Evolutionary conservation across 306 rosid species (phyloP).

Genomic region (Calophaca sinica): DNA sequence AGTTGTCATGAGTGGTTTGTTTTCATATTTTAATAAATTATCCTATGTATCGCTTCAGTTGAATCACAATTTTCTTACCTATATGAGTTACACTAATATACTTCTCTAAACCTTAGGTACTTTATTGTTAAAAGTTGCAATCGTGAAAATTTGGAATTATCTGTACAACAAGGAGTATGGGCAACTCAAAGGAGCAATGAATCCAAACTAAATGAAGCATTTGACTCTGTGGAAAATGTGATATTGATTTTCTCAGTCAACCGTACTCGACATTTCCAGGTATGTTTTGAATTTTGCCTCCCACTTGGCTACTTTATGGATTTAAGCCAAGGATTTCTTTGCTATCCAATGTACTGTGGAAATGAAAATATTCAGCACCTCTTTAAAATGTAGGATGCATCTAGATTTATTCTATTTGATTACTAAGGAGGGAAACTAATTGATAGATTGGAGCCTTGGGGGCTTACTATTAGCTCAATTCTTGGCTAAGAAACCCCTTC

Average conservation of each 20-base stretch:
- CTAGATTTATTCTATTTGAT: slow-evolving; percentile 36
- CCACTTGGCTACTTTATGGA: slow-evolving; percentile 31
- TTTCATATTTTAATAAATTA: slow-evolving; percentile 9
- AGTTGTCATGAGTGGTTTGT: slow-evolving; percentile 28
- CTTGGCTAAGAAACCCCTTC: slow-evolving; percentile 20
- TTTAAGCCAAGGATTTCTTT: slow-evolving; percentile 29
- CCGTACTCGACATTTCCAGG: slow-evolving; percentile 99
- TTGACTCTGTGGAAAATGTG: slow-evolving; percentile 93
- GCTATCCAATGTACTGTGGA: slow-evolving; percentile 26
- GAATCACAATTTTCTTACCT: slow-evolving; percentile 39
- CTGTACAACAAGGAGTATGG: slow-evolving; percentile 99
- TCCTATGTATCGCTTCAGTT: slow-evolving; percentile 35
- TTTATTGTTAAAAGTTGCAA: slow-evolving; percentile 99
- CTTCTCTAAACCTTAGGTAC: slow-evolving; percentile 79
- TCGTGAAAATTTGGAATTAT: slow-evolving; percentile 98
- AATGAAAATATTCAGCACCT: slow-evolving; percentile 32
- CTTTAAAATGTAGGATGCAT: slow-evolving; percentile 2
- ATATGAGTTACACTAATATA: slow-evolving; percentile 45
- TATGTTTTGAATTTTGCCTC: slow-evolving; percentile 47
- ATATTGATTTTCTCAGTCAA: slow-evolving; percentile 97
- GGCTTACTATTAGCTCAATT: slow-evolving; percentile 20
- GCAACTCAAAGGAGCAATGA: slow-evolving; percentile 99
- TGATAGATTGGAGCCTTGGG: background rate
- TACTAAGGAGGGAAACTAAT: slow-evolving; percentile 16
- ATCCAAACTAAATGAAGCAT: slow-evolving; percentile 97